Base-by-base conservation (phyloP, 2,329 filamentous ascomycete genomes). In the Fusarium clavum region DNA sequence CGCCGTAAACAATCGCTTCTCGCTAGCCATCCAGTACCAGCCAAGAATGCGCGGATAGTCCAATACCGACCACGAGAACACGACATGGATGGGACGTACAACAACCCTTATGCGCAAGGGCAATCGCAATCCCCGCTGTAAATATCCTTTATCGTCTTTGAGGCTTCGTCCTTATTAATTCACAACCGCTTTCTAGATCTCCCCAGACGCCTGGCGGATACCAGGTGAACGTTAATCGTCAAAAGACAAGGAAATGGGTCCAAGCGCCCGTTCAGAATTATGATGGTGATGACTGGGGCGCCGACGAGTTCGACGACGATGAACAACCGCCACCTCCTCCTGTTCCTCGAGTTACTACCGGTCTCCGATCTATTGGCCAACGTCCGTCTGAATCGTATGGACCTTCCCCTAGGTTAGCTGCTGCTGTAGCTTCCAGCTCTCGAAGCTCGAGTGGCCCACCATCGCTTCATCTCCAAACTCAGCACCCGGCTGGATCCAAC, bases 171-270 rank as follows among this genome's bases (percentile, higher is more conserved):
- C 27, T 40, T 63, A 34, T 64, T 75, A 61, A 76, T 58, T 41
- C 22, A 20, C 13, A 18, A 38, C 47, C 29, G 12, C 40, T 41
- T 40, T 57, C 24, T 47, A 80, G 78, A 69, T 75, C 77, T 41
- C 75, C 78, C 11, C 71, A 76, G 43, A 75, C 78, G n/a, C 75
- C 78, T 18, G 76, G 72, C 57, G 78, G 62, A 27, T 97, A 94
- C 81, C 92, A 92, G 78, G 89, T 94, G 54, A 97, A 97, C 79
- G 90, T 98, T 51, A 95, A 93, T 81, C 90, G 95, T 67, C 88
- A 90, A 59, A 97, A 97, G 83, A 98, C 94, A 58, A 92, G 91
- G 81, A 97, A 97, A 87, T 98, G 95, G 95, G 91, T 95, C 40
- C 92, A 97, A 76, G 95, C 95, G 38, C 95, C 94, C 80, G 86